Base-by-base conservation (phyloP, 1,284 basidiomycete species). In the Ganoderma lucidum region DNA sequence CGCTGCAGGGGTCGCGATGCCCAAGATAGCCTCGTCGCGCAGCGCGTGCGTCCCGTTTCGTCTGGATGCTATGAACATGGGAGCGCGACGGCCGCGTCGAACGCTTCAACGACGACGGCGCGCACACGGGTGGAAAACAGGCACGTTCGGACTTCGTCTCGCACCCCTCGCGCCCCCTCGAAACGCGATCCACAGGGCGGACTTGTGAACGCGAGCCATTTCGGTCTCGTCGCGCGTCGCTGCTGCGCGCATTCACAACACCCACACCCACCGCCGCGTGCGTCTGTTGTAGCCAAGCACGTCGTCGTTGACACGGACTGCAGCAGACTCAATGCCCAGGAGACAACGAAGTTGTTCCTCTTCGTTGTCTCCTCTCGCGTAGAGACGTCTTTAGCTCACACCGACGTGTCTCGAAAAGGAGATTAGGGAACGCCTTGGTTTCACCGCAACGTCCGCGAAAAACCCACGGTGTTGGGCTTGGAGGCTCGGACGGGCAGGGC, bases 401-500 rank as follows among this genome's bases (percentile, higher is more conserved):
- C 30, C 37, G 56, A 59, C 56, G 56, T 35, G 19, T 37, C 32
- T 9, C 19, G 12, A 39, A n/a, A 35, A 37, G 56, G 35, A 10
- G 56, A 37, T 9, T 32, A 37, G 56, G 35, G n/a, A 55, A 44
- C 58, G 51, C 62, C 71, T 63, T 42, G 66, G 62, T 73, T 71
- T 71, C 72, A 67, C 68, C 72, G 70, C 65, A 48, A 68, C 72
- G 68, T 66, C 65, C 30, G 68, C 65, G 67, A 70, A 44, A 59
- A 72, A 72, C 53, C 71, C 71, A 72, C 71, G 71, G 23, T 23
- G 59, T n/a, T 15, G 19, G 59, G 59, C 56, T 39, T 61, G 41
- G 41, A 42, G 56, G 44, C 68, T 53, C 51, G 67, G 60, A 55
- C 51, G 44, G 58, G 62, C 58, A 64, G 60, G 61, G 60, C 59